A percentile compares a stretch with the other conserved stretches of the same genome.
Conservation (phyloP, 139 green algal genomes). For the Chlorella sorokiniana region DNA sequence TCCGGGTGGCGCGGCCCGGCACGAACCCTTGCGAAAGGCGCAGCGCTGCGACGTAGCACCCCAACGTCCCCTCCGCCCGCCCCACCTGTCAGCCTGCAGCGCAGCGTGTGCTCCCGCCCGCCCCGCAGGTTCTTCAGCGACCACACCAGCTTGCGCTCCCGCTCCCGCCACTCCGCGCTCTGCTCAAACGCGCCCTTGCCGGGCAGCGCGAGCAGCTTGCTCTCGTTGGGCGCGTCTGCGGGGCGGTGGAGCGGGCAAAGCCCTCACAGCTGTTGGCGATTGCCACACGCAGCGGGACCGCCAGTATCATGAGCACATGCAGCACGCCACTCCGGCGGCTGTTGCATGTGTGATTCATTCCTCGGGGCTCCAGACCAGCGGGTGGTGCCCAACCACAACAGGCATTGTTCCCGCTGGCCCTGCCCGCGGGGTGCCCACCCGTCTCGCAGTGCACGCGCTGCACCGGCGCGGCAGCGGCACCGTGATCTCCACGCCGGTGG, state of each 20-base stretch:
- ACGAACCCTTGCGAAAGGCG: too few relatives aligned
- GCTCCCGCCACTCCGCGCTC: constrained; percentile 76
- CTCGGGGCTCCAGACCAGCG: too few relatives aligned
- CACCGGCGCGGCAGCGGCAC: constrained; percentile 70
- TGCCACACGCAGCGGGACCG: not conserved
- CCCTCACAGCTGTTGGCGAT: too few relatives aligned
- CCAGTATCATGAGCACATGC: too few relatives aligned
- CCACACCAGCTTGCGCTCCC: constrained; percentile 71
- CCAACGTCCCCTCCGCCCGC: not conserved
- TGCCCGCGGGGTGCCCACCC: too few relatives aligned
- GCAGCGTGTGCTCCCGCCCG: constrained; percentile 66
- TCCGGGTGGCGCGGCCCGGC: too few relatives aligned
- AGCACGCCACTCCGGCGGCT: too few relatives aligned
- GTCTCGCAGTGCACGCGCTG: constrained; percentile 68
- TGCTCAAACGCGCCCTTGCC: constrained; percentile 39
- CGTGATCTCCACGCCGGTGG: constrained; percentile 74
- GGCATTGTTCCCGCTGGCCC: too few relatives aligned
- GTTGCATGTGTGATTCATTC: too few relatives aligned
- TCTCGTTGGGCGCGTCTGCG: constrained; percentile 26
- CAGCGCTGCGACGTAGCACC: too few relatives aligned
- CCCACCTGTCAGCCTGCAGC: constrained; percentile 35
- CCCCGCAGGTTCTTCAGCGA: constrained; percentile 65
- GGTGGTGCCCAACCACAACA: not conserved
- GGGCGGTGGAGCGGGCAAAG: too few relatives aligned
- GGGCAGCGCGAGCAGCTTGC: constrained; percentile 27